phyloP scores from a whole-genome alignment of 1,284 basidiomycete genomes.

The Somion occarium region DNA sequence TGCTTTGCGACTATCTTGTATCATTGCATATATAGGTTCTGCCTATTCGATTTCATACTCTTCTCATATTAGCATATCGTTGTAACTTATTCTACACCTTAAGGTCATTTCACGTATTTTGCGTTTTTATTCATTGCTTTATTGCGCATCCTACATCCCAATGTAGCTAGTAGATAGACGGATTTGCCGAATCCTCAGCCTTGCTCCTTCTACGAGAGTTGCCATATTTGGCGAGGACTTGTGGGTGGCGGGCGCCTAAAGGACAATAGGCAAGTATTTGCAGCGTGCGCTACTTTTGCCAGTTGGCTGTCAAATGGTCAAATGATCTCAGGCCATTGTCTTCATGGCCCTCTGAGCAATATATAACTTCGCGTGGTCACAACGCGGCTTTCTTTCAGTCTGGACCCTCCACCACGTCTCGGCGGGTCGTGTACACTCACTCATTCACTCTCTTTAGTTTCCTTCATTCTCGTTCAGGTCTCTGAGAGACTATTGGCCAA shows the following conservation, averaged over 20 bases:
- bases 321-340: neutral
- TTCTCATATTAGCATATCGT: neutral
- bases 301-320: neutral
- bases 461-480: neutral
- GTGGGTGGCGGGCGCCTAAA: neutral
- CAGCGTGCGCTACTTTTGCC: neutral
- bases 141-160: neutral
- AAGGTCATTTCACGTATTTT: neutral
- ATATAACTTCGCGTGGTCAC: neutral
- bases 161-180: neutral
- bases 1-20: neutral
- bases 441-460: neutral
- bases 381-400: neutral
- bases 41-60: too few species aligned
- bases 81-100: slow-evolving; percentile 2
- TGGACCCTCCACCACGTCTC: neutral
- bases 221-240: neutral
- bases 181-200: neutral
- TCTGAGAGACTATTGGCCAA: neutral
- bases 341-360: neutral
- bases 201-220: neutral
- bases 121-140: neutral
- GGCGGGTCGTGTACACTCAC: neutral
- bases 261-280: slow-evolving; percentile 3
- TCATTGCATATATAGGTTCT: slow-evolving; percentile 1